phyloP scores from a whole-genome alignment of 2,329 filamentous ascomycete genomes.

The Clonostachys solani region DNA sequence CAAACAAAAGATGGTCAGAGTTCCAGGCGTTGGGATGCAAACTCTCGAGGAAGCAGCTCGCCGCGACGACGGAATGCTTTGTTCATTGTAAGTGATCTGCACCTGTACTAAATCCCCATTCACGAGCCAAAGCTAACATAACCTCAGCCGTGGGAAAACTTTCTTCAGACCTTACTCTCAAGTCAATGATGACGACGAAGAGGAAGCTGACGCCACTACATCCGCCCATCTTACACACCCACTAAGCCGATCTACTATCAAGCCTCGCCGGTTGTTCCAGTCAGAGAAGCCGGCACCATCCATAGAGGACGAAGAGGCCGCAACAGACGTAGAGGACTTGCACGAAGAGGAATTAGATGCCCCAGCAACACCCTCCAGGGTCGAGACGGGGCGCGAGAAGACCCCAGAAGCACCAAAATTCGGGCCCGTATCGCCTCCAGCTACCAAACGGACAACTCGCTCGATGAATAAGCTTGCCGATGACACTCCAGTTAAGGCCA shows the following conservation, averaged over 20 bases:
- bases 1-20: constrained; percentile 49
- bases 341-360: constrained; percentile 20
- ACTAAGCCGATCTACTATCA: neutral
- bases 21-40: constrained; percentile 53
- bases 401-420: constrained; percentile 51
- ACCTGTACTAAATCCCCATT: neutral
- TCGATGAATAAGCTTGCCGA: constrained; percentile 44
- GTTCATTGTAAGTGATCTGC: constrained; percentile 64
- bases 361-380: constrained; percentile 31
- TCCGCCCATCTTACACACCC: neutral
- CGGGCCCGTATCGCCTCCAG: constrained; percentile 57
- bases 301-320: constrained; percentile 48
- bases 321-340: constrained; percentile 52
- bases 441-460: constrained; percentile 56
- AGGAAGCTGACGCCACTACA: neutral
- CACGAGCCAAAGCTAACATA: constrained; percentile 13
- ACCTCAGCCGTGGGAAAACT: constrained; percentile 69
- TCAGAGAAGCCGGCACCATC: neutral
- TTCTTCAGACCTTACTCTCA: constrained; percentile 59
- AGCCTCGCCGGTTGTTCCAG: neutral
- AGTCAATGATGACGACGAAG: constrained; percentile 23
- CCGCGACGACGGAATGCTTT: constrained; percentile 70
- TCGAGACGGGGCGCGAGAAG: constrained; percentile 12
- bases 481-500: constrained; percentile 32
- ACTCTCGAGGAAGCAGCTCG: constrained; percentile 58